Conservation (phyloP, 202 grass and related monocot species). For the Saccharum hybrid region DNA sequence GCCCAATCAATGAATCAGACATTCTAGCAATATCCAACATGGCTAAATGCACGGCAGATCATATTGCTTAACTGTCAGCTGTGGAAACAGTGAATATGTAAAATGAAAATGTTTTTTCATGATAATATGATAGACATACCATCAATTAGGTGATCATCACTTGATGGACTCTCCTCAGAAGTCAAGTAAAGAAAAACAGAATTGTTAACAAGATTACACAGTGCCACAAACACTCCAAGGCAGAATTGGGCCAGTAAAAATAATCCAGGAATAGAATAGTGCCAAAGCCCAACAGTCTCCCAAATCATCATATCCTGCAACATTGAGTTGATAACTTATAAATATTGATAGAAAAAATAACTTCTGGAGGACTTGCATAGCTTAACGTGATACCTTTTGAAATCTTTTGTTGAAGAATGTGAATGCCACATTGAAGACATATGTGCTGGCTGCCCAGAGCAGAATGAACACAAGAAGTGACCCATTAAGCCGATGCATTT, state of each 20-base stretch:
- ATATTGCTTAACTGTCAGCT: slow-evolving; percentile 25
- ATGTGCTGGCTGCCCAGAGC: slow-evolving; percentile 92
- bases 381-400: slow-evolving; percentile 69
- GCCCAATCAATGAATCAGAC: too few species aligned
- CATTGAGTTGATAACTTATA: slow-evolving; percentile 41
- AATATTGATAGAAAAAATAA: slow-evolving; percentile 40
- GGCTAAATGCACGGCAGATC: not conserved
- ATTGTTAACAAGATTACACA: slow-evolving; percentile 98
- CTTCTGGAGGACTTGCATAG: slow-evolving; percentile 26
- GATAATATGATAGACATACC: slow-evolving; percentile 55
- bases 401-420: slow-evolving; percentile 97
- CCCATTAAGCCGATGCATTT: slow-evolving; percentile 94
- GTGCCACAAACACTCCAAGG: slow-evolving; percentile 94
- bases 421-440: slow-evolving; percentile 96
- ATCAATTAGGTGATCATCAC: slow-evolving; percentile 78
- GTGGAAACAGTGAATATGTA: slow-evolving; percentile 1
- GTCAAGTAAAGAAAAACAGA: slow-evolving; percentile 85
- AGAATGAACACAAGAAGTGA: slow-evolving; percentile 94
- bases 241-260: slow-evolving; percentile 97
- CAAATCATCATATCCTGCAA: slow-evolving; percentile 97
- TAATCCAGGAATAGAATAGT: slow-evolving; percentile 95
- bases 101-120: slow-evolving; percentile 36
- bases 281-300: slow-evolving; percentile 98
- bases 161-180: slow-evolving; percentile 59
- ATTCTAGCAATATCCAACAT: too few species aligned